Evolutionary conservation across 2,329 filamentous ascomycete genomes (phyloP), one percentile per base, ranked within the genome.

Genomic region (Pseudocercospora crystallina): DNA sequence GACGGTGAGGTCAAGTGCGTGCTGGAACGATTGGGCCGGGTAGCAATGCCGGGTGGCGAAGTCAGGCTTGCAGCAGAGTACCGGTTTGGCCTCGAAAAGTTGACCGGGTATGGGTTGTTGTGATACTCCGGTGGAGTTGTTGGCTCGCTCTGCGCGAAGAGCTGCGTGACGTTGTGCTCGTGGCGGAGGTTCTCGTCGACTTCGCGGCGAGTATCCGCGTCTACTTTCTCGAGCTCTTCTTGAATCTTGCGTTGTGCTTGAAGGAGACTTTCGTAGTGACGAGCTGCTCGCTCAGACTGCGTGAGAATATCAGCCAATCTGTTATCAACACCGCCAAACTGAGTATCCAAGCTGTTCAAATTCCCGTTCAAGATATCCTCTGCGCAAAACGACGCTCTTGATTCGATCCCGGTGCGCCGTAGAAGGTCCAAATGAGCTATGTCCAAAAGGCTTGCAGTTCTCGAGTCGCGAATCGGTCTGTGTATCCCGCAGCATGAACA

Each of bases 101-200:
- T 49, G 87, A 57, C 61, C 4, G 64, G 50, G 64, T 95, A 92
- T 34, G 37, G 17, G 55, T 82, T 83, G 59, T 95, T 90, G 62
- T 85, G 86, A 70, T 94, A 92, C 70, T 97, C 94, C 30, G 94
- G 94, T 15, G 94, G 94, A 15, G 94, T 99, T 2, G 94, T 96
- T 12, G 94, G 94, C 73, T 97, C 92, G 62, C 89, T 96, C 68
- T 95, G 89, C 54, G 83, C 78, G 55, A 78, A 72, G 63, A 78
- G 76, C 74, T 73, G 65, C 73, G 74, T 63, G 50, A 95, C 79
- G 61, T 94, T 88, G 61, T 90, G 85, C 64, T 90, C 86, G 75
- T 97, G 87, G 69, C 89, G 85, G 51, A 87, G 84, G 63, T 95
- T 84, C 67, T 96, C 90, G 62, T 87, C 82, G 67, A 91, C 89